Conservation (phyloP, 768 basidiomycete genomes). For the Suillus plorans region DNA sequence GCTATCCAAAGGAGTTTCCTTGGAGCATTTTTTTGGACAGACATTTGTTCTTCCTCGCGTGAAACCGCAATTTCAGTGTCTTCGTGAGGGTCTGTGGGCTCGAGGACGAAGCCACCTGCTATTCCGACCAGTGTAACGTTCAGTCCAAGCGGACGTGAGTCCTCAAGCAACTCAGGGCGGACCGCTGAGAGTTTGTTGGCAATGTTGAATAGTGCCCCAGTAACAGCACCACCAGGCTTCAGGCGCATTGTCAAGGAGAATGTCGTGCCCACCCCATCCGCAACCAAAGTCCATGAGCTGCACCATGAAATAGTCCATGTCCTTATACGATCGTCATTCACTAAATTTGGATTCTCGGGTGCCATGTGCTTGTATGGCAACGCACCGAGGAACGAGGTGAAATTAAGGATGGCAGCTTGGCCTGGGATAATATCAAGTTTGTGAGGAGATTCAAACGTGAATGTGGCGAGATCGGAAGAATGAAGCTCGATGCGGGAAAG, state of each 20-base stretch:
- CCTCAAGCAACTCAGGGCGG: conserved; percentile 41
- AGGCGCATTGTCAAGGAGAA: conserved; percentile 56
- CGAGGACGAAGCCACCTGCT: conserved; percentile 49
- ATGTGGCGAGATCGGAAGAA: conserved; percentile 50
- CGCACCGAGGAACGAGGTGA: conserved; percentile 49
- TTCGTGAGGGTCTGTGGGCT: not conserved
- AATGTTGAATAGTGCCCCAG: conserved; percentile 52
- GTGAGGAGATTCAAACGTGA: conserved; percentile 44
- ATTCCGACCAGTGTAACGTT: conserved; percentile 49
- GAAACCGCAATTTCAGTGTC: not conserved
- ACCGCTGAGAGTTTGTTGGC: conserved; percentile 39
- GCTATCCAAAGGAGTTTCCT: conserved; percentile 52
- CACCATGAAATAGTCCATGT: conserved; percentile 60
- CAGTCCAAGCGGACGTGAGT: conserved; percentile 40
- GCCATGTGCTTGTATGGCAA: conserved; percentile 56
- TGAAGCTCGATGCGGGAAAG: conserved; percentile 45
- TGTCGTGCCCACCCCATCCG: conserved; percentile 4
- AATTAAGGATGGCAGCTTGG: conserved; percentile 56
- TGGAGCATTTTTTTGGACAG: not conserved
- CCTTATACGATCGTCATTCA: conserved; percentile 65
- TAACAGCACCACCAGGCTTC: conserved; percentile 55
- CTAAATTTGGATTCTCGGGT: conserved; percentile 41
- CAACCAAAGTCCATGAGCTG: conserved; percentile 17
- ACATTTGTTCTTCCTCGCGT: not conserved
- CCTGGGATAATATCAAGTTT: conserved; percentile 41